phyloP scores from a whole-genome alignment of 2,329 filamentous ascomycete genomes.

The Aspergillus costaricaensis region DNA sequence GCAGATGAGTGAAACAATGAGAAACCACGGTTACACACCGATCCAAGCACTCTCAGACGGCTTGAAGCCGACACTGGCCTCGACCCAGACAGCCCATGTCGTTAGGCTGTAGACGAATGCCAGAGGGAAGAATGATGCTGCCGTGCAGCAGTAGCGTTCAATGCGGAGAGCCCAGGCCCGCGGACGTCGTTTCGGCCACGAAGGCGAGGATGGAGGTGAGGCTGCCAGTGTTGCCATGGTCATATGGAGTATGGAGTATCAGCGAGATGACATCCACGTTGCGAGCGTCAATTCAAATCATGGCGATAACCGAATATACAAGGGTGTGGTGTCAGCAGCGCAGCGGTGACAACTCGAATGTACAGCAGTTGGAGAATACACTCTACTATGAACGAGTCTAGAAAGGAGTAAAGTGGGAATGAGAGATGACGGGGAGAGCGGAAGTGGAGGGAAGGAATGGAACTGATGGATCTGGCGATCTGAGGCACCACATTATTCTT shows the following conservation, averaged over 20 bases:
- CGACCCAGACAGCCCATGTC: slow-evolving; percentile 92
- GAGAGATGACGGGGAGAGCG: neutral
- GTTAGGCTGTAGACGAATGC: slow-evolving; percentile 84
- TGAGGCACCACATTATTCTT: neutral
- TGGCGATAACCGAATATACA: neutral
- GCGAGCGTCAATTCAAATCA: slow-evolving; percentile 5
- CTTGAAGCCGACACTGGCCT: slow-evolving; percentile 69
- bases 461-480: neutral
- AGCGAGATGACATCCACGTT: neutral
- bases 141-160: slow-evolving; percentile 81
- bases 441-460: neutral
- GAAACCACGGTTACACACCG: slow-evolving; percentile 29
- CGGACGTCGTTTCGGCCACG: slow-evolving; percentile 44
- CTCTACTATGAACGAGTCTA: neutral
- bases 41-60: slow-evolving; percentile 52
- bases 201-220: slow-evolving; percentile 43
- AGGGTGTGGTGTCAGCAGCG: neutral
- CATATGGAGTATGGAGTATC: neutral
- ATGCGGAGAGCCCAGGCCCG: slow-evolving; percentile 51
- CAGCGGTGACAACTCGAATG: neutral
- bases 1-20: neutral
- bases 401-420: neutral
- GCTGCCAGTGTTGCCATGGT: slow-evolving; percentile 43
- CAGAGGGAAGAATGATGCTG: slow-evolving; percentile 81
- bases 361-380: neutral